These are phyloP conservation scores for Arctostaphylos glauca DNA, from an alignment of 148 eudicot species.

Conservation along the genomic window DNA sequence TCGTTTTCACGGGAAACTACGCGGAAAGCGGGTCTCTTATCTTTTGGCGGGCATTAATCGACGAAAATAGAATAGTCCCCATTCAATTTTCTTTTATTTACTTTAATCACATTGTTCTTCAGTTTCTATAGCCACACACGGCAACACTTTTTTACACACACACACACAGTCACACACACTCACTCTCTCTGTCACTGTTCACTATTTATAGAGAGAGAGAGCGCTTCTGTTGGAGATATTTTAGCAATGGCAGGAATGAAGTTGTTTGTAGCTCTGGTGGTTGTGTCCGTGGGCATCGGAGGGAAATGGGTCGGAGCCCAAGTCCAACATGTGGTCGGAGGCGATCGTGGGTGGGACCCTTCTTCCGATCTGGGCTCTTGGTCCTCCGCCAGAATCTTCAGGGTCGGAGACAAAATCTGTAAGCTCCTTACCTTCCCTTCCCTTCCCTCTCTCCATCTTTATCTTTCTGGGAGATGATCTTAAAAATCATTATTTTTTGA, in stretches of 20 bases:
- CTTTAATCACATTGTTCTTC: background rate
- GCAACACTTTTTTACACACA: no score
- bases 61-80: background rate
- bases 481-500: no score
- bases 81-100: background rate
- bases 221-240: background rate
- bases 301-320: constrained; percentile 27
- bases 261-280: background rate
- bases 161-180: background rate
- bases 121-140: no score
- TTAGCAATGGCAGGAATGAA: constrained; percentile 2
- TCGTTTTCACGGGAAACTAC: background rate
- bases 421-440: constrained; percentile 24
- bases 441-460: background rate
- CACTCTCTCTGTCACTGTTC: background rate
- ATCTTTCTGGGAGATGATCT: background rate
- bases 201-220: background rate
- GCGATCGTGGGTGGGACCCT: constrained; percentile 57
- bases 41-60: background rate
- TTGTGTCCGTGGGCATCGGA: constrained; percentile 17
- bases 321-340: constrained; percentile 63
- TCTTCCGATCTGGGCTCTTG: constrained; percentile 48
- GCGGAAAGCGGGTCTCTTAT: background rate
- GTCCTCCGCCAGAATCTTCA: constrained; percentile 49
- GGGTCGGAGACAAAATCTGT: constrained; percentile 73